Base-by-base conservation (phyloP, 2,329 filamentous ascomycete genomes). In the Plectosphaerella sp. region DNA sequence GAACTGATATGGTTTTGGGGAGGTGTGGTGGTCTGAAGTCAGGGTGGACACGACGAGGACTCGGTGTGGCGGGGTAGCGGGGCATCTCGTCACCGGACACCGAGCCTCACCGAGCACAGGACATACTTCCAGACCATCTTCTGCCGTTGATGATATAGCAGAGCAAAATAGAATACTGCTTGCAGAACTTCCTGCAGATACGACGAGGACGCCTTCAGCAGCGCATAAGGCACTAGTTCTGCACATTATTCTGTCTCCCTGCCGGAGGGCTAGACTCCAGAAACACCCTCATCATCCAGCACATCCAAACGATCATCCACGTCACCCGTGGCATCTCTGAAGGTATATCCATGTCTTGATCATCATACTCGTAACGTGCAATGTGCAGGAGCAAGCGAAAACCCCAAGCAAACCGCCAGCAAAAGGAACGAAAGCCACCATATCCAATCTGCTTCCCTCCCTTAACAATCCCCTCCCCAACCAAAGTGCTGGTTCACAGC, bases 401-500 rank as follows among this genome's bases (percentile, higher is more conserved):
- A 24, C 16, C n/a, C 16, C 28, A 46, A 15, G 45, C 42, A 12
- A 33, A 16, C 36, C n/a, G 22, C 41, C 41, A 50, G 28, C 14
- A 18, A 25, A 5, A 20, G n/a, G n/a, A 43, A 16, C 41, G 4
- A 3, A 43, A 3, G 22, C 14, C 42, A 39, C 14, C 45, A 47
- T 2, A 28, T 20, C 6, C 45, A 12, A n/a, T 20, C 45, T 22
- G 22, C 22, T 18, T n/a, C 36, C n/a, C 10, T 42, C 36, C 1
- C 43, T 48, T 47, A 55, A 16, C 52, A 51, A 53, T 70, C 61
- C 10, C 53, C 65, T 16, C 79, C 77, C 79, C 79, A 82, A 28
- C 79, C 79, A 52, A 80, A 67, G 36, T 78, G 78, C 14, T 75
- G 67, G 57, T 82, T 79, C 22, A 82, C 70, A 25, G 75, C 69